Percentiles rank a stretch among this genome's conserved stretches.
phyloP scores from a whole-genome alignment of 2,329 filamentous ascomycete genomes.

The Chrysoporthe puriensis region DNA sequence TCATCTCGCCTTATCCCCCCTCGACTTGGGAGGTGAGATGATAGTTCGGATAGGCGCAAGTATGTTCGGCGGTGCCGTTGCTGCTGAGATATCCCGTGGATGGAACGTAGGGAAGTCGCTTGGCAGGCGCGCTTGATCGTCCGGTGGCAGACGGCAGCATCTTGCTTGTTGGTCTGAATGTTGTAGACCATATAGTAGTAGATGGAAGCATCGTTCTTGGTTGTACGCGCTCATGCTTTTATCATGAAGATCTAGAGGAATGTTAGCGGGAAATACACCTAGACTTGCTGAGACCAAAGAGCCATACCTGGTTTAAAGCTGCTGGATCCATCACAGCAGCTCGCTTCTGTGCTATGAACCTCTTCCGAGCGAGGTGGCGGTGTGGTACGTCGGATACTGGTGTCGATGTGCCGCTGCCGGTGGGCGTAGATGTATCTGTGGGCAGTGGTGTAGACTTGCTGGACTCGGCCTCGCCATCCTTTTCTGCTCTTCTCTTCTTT shows the following conservation, averaged over 20 bases:
- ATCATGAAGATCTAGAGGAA: conserved; percentile 68
- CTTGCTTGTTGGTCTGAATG: neutral
- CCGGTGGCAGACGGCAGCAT: neutral
- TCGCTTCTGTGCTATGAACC: conserved; percentile 88
- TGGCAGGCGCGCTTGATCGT: neutral
- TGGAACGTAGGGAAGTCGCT: neutral
- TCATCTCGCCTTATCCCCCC: neutral
- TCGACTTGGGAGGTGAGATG: too few species aligned
- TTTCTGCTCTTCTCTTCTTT: conserved; percentile 33
- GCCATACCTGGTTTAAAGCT: conserved; percentile 80
- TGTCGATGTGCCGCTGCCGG: conserved; percentile 41
- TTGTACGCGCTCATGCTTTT: conserved; percentile 44
- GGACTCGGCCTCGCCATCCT: conserved; percentile 40
- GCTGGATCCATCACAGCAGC: conserved; percentile 79
- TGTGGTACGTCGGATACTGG: conserved; percentile 46
- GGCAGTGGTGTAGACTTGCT: conserved; percentile 45
- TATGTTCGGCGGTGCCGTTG: neutral
- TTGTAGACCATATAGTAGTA: conserved; percentile 18
- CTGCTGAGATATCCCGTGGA: neutral
- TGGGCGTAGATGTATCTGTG: conserved; percentile 48
- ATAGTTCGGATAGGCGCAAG: neutral
- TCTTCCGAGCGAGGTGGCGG: conserved; percentile 74
- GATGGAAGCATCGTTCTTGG: conserved; percentile 9
- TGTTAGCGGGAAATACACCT: conserved; percentile 29
- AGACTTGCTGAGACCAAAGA: neutral